Evolutionary conservation across 805 yeast species (phyloP), one percentile per base, ranked within the genome.

Genomic region (Wickerhamia fluorescens): DNA sequence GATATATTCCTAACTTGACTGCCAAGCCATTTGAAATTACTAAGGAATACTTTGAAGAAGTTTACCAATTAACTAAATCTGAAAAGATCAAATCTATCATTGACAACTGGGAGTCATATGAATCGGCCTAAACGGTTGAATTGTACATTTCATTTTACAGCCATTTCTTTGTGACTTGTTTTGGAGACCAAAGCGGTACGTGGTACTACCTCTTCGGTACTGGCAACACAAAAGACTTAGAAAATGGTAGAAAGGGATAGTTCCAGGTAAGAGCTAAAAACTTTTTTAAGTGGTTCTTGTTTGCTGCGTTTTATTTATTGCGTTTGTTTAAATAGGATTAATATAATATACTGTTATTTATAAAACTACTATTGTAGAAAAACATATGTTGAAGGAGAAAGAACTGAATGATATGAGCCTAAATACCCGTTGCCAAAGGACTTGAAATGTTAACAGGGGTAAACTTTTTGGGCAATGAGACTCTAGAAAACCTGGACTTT

Each of bases 1-100:
- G 88, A 69, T 92, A 94, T 65, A 88, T 92, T 71, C 99, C 99
- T 43, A 92, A 92, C 71, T 75, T 92, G 71, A 94, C 98, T 42
- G 98, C 98, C 40, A 85, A 77, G 66, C 98, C 99, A 46, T 92
- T 92, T 58, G 78, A 82, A 64, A 80, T 92, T 46, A 81, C 97
- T 23, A 92, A 86, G 69, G 97, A 88, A 60, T 92, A 92, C 69
- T 92, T 92, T 70, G 82, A 94, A 69, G 94, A 85, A 47, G 99
- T 92, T 30, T 92, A 89, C 57, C 74, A 78, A 35, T 73, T 92
- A 58, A 92, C 99, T 28, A 78, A 82, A 24, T 83, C 95, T 28
- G 94, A 85, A 31, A 86, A 84, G 73, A 83, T 94, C 56, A 86
- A 86, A 69, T 68, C 73, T 28, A 83, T 92, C 46, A 65, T 92